These are phyloP conservation scores for Ceratobasidium sp. DNA, from an alignment of 1,284 basidiomycete genomes.

Conservation along the genomic window DNA sequence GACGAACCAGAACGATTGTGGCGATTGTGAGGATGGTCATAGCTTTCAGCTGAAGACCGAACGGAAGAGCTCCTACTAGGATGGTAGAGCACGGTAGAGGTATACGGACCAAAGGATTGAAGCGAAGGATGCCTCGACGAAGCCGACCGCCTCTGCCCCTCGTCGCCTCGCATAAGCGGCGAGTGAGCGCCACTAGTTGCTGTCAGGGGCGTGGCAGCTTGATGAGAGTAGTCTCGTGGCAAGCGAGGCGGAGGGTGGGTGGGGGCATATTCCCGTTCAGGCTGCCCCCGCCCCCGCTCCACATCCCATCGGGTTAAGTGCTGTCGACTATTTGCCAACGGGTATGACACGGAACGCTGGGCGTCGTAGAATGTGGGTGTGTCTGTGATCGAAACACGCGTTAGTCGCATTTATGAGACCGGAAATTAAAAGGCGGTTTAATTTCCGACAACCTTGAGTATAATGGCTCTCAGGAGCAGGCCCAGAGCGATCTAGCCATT, in stretches of 20 bases:
- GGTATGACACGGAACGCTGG: background rate
- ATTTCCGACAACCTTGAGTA: conserved; percentile 33
- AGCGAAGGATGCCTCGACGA: background rate
- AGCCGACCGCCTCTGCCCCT: background rate
- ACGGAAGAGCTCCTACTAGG: background rate
- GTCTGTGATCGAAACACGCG: background rate
- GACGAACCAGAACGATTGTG: too few species aligned
- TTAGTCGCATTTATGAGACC: conserved; percentile 20
- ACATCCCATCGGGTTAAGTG: background rate
- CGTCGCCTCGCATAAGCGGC: background rate
- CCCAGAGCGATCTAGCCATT: background rate
- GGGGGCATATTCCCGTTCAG: background rate
- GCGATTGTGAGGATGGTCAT: background rate
- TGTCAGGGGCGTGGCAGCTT: background rate
- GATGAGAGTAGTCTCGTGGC: background rate
- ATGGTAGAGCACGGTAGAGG: background rate
- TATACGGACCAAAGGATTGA: conserved; percentile 26
- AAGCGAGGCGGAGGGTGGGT: background rate
- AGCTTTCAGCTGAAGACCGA: background rate
- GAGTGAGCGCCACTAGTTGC: background rate
- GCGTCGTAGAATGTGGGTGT: background rate
- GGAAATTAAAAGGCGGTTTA: conserved; percentile 13
- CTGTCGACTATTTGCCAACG: background rate
- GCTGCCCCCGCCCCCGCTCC: background rate
- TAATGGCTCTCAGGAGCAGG: background rate